A percentile compares a stretch with the other conserved stretches of the same genome.
These are phyloP conservation scores for Corylus americana DNA, from an alignment of 306 rosid species.

Conservation along the genomic window DNA sequence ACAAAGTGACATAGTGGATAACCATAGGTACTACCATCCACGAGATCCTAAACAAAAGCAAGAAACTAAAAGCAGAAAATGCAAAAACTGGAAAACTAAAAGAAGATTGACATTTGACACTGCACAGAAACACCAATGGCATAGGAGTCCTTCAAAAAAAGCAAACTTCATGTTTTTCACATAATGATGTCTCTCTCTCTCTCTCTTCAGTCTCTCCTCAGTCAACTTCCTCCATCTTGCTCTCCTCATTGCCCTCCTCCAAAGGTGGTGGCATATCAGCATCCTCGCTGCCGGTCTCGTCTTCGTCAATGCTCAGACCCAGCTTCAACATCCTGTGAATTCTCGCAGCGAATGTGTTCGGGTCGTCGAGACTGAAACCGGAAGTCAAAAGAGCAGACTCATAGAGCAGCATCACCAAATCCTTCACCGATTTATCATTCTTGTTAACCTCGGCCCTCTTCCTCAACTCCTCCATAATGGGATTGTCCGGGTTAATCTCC, in stretches of 20 bases:
- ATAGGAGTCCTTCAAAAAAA: neutral
- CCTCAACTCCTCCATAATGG: constrained; percentile 30
- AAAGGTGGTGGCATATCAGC: constrained; percentile 5
- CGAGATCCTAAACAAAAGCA: neutral
- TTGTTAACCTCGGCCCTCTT: constrained; percentile 23
- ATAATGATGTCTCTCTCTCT: no score
- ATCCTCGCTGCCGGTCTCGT: neutral
- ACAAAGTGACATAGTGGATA: neutral
- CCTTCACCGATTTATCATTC: constrained; percentile 30
- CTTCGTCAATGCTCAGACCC: constrained; percentile 27
- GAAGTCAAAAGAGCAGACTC: constrained; percentile 28
- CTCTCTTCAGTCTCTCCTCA: neutral
- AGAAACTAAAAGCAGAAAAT: neutral
- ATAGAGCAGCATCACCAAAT: constrained; percentile 27
- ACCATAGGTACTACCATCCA: no score
- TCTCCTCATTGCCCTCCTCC: constrained; percentile 25
- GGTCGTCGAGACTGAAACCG: constrained; percentile 34
- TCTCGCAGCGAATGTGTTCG: constrained; percentile 26
- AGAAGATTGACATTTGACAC: neutral
- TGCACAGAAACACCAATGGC: neutral
- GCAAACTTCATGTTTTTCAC: neutral
- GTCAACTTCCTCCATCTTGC: constrained; percentile 27
- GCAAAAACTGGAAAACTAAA: neutral
- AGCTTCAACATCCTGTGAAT: constrained; percentile 36
- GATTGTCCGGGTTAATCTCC: constrained; percentile 36